phyloP scores from a whole-genome alignment of 73 alveolate species.

The Paramecium sonneborni region DNA sequence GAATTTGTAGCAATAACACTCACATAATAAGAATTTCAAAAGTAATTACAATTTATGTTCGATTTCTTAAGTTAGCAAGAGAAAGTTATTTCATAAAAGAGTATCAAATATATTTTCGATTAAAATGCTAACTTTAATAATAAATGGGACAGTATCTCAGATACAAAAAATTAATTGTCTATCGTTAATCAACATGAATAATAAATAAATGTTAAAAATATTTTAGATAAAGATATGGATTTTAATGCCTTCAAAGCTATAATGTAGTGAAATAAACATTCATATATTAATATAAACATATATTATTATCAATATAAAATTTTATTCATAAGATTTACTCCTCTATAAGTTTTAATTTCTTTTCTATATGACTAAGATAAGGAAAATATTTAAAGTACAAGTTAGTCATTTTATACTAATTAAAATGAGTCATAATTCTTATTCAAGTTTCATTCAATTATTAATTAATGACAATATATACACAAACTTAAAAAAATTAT shows the following conservation, averaged over 20 bases:
- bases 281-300: background rate
- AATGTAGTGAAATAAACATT: background rate
- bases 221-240: conserved; percentile 11
- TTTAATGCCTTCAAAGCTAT: background rate
- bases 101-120: background rate
- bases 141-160: conserved; percentile 40
- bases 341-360: too few relatives aligned
- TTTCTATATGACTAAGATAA: too few relatives aligned
- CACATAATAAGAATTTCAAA: background rate
- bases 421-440: background rate
- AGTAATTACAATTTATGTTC: conserved; percentile 13
- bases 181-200: background rate
- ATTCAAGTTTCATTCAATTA: background rate
- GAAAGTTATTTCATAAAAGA: background rate
- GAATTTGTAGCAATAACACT: conserved; percentile 37
- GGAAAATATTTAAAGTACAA: too few relatives aligned
- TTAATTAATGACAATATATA: background rate
- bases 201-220: conserved; percentile 3
- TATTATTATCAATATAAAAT: background rate
- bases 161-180: background rate
- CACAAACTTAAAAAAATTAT: background rate
- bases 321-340: background rate
- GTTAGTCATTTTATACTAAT: background rate
- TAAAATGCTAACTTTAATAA: conserved; percentile 12
- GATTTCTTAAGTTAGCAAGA: conserved; percentile 27